Conservation (phyloP, 2,329 filamentous ascomycete species). For the Herpotrichia juniperi region DNA sequence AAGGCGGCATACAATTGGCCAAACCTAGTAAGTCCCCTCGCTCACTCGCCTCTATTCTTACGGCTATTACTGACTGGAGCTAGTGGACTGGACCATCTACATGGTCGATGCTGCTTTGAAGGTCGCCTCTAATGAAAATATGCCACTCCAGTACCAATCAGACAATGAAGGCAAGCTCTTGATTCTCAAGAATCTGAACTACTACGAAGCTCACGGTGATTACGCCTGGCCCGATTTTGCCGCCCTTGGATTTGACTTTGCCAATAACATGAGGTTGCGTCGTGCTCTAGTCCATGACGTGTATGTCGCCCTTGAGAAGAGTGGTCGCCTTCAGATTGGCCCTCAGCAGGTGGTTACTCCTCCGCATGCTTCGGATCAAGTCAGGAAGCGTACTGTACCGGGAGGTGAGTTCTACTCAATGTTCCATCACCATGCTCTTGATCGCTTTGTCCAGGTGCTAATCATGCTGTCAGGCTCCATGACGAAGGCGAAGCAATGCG, state of each 20-base stretch:
- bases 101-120: conserved; percentile 21
- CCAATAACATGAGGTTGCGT: conserved; percentile 19
- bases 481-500: no score
- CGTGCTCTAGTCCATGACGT: conserved; percentile 22
- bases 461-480: no score
- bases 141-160: conserved; percentile 6
- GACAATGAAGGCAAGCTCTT: conserved; percentile 13
- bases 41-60: no score
- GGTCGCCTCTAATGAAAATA: conserved; percentile 6
- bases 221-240: conserved; percentile 25
- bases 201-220: conserved; percentile 16
- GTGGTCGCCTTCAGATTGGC: conserved; percentile 4
- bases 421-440: no score
- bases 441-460: no score
- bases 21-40: no score
- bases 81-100: conserved; percentile 17
- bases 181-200: conserved; percentile 20
- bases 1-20: no score
- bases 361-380: no score
- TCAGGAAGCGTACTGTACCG: no score
- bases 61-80: no score
- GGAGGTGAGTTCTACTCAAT: no score
- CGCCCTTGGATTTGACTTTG: conserved; percentile 18
- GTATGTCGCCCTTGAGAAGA: conserved; percentile 15
- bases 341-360: no score